A percentile compares a stretch with the other conserved stretches of the same genome.
Evolutionary conservation across 2,329 filamentous ascomycete genomes (phyloP).

Genomic region (Grosmannia clavigera): DNA sequence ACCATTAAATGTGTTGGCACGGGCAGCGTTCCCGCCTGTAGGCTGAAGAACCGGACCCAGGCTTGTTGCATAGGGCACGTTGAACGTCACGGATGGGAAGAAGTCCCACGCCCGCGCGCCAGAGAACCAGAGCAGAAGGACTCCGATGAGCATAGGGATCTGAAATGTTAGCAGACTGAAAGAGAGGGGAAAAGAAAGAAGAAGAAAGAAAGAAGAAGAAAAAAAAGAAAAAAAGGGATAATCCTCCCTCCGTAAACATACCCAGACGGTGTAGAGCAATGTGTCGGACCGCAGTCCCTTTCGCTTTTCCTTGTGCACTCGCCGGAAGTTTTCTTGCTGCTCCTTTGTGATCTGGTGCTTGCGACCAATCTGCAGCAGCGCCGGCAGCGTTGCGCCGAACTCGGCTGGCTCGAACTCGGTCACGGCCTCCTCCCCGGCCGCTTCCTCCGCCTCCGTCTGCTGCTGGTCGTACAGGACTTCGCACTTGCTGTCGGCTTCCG

Average conservation of each 20-base stretch:
- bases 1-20: background rate
- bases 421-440: conserved; percentile 21
- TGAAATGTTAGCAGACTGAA: background rate
- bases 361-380: conserved; percentile 45
- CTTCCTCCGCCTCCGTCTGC: conserved; percentile 8
- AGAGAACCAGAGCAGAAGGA: conserved; percentile 12
- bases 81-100: conserved; percentile 11
- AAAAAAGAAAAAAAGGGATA: background rate
- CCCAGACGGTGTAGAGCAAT: conserved; percentile 59
- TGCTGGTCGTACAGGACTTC: conserved; percentile 33
- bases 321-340: conserved; percentile 50
- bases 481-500: conserved; percentile 25
- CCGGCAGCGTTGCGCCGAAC: conserved; percentile 18
- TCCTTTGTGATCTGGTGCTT: conserved; percentile 53
- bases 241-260: conserved; percentile 21
- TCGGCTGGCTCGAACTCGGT: background rate
- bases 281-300: conserved; percentile 52
- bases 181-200: background rate
- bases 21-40: background rate
- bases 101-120: conserved; percentile 10
- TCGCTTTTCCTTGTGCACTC: conserved; percentile 48
- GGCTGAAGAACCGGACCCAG: conserved; percentile 6
- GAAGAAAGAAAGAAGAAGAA: background rate
- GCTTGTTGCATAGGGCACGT: conserved; percentile 12
- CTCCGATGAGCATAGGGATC: conserved; percentile 12